A percentile compares a stretch with the other conserved stretches of the same genome.
These are phyloP conservation scores for Cercospora sojina DNA, from an alignment of 2,329 filamentous ascomycete genomes.

Conservation along the genomic window DNA sequence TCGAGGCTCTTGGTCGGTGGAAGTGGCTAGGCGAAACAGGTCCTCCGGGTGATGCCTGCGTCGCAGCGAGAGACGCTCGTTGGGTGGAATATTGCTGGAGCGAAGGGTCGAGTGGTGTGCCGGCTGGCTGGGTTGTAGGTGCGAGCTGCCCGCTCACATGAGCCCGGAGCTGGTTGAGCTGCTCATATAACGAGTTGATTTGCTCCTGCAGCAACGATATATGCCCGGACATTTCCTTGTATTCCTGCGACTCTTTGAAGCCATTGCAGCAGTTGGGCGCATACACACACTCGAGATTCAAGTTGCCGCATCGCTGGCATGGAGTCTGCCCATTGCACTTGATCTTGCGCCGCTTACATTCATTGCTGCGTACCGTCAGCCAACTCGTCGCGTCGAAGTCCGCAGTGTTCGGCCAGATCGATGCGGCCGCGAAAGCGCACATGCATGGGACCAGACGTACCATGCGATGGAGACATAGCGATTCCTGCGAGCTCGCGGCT, in stretches of 20 bases:
- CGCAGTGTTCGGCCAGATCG: background rate
- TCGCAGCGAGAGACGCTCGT: slow-evolving; percentile 21
- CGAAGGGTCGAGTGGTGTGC: slow-evolving; percentile 39
- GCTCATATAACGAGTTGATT: slow-evolving; percentile 73
- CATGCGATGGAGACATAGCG: slow-evolving; percentile 68
- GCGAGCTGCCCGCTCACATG: slow-evolving; percentile 37
- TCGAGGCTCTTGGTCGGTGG: slow-evolving; percentile 37
- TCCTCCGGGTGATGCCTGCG: slow-evolving; percentile 28
- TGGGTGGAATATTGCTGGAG: slow-evolving; percentile 32
- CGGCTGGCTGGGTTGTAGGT: slow-evolving; percentile 9
- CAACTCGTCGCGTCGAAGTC: background rate
- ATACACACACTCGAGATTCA: slow-evolving; percentile 63
- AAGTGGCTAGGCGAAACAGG: slow-evolving; percentile 36
- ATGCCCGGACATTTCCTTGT: slow-evolving; percentile 74
- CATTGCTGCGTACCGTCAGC: slow-evolving; percentile 50
- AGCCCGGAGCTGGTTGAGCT: slow-evolving; percentile 64
- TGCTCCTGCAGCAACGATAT: slow-evolving; percentile 77
- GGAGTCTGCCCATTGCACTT: slow-evolving; percentile 67
- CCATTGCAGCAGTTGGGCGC: slow-evolving; percentile 71
- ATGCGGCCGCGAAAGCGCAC: background rate
- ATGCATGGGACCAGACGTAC: slow-evolving; percentile 42
- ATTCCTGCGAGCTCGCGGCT: slow-evolving; percentile 60
- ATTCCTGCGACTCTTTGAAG: slow-evolving; percentile 93
- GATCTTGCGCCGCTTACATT: slow-evolving; percentile 66
- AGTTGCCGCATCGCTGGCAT: slow-evolving; percentile 64